Evolutionary conservation across 164 flowering plant genomes (phyloP), one percentile per base, ranked within the genome.

Genomic region (Magnolia kwangsiensis): DNA sequence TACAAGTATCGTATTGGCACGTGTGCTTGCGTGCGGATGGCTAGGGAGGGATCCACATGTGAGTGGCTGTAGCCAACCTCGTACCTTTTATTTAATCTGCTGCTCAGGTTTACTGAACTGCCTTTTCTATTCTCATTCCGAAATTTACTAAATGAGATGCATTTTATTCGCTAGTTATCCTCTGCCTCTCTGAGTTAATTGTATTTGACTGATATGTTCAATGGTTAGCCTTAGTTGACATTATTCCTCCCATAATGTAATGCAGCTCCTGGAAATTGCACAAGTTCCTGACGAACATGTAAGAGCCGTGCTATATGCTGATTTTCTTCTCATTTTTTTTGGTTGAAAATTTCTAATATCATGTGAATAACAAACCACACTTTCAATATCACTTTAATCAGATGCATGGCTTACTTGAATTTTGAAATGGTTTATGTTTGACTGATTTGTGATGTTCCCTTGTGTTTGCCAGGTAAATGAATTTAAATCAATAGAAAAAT

Each of bases 241-340:
- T 9, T 59, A 50, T 72, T 71, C 63, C 10, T 80, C 63, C 31
- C 50, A 21, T 51, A 73, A 45, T 75, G 67, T 71, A 24, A 6
- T 88, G 88, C 98, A 93, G 98, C 98, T 93, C 51, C 86, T 93
- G 81, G 96, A 93, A 81, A 93, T 93, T 71, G 96, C 97, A 18
- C 97, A 94, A 80, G 96, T 92, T 76, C 87, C 96, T 73, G 91
- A 92, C 84, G 89, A 86, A 85, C 89, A 92, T 85, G 98, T 94
- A 85, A 90, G 95, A 71, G 8, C 51, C 11, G 24, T 73, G 7
- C 50, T 27, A 5, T 4, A 16, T 49, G 18, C 64, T 59, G 31
- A 13, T n/a, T 67, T 72, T 63, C 13, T 51, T 31, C 50, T 31
- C 31, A 4, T 31, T 8, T 67, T 29, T 31, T 37, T 31, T 24